Percentiles rank a stretch among this genome's conserved stretches.
These are phyloP conservation scores for Cladophialophora yegresii DNA, from an alignment of 2,329 filamentous ascomycete species.

Conservation along the genomic window DNA sequence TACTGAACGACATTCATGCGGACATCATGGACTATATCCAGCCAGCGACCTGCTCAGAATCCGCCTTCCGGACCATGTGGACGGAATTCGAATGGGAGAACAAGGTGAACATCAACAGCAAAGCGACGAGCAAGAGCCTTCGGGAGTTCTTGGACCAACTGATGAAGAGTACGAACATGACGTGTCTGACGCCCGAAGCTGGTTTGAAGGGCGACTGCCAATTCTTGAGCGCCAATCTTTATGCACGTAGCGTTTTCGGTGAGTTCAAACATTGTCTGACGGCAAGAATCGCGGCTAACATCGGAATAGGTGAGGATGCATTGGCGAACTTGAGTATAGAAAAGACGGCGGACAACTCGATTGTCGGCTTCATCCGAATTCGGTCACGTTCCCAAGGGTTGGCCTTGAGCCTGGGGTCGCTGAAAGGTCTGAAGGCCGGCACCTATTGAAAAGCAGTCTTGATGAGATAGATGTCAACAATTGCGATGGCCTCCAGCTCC, in stretches of 20 bases:
- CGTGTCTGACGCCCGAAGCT: conserved; percentile 91
- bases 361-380: conserved; percentile 97
- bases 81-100: conserved; percentile 99
- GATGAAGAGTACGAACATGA: conserved; percentile 99
- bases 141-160: conserved; percentile 90
- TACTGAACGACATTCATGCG: conserved; percentile 95
- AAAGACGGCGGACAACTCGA: conserved; percentile 91
- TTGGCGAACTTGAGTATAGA: conserved; percentile 97
- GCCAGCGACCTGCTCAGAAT: conserved; percentile 93
- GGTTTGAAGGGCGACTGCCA: conserved; percentile 97
- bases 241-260: conserved; percentile 97
- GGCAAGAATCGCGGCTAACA: conserved; percentile 8
- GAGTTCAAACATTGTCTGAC: conserved; percentile 50
- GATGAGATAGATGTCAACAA: not conserved
- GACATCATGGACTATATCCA: conserved; percentile 99
- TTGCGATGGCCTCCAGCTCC: not conserved
- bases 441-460: conserved; percentile 30
- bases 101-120: conserved; percentile 99
- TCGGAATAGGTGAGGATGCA: conserved; percentile 84
- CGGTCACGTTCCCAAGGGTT: conserved; percentile 94
- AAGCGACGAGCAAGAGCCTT: conserved; percentile 72
- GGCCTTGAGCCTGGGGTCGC: conserved; percentile 85
- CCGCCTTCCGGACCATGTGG: conserved; percentile 99
- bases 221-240: conserved; percentile 95
- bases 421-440: conserved; percentile 87